Percentiles rank a stretch among this genome's conserved stretches.
phyloP scores from a whole-genome alignment of 345 rosid species.

The Syzygium jambos region DNA sequence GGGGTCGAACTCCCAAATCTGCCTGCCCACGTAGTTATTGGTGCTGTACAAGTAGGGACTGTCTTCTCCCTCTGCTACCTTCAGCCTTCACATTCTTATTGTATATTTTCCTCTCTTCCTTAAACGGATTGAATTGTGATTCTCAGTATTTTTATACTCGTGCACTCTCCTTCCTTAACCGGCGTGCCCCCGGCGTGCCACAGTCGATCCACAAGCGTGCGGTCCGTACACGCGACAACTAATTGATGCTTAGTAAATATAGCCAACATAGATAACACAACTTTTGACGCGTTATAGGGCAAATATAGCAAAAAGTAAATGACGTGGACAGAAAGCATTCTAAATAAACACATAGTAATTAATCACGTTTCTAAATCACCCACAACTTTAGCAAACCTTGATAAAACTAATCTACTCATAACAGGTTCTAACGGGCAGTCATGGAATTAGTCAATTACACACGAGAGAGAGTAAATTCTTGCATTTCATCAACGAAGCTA shows the following conservation, averaged over 20 bases:
- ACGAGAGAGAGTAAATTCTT: neutral
- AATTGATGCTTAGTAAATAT: too few species aligned
- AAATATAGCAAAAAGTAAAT: neutral
- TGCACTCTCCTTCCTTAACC: too few species aligned
- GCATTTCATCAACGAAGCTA: neutral
- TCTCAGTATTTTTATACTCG: too few species aligned
- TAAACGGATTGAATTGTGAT: neutral
- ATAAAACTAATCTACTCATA: neutral
- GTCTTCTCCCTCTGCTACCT: conserved; percentile 7
- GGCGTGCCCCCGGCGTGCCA: too few species aligned
- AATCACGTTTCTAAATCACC: neutral
- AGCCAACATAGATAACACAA: neutral
- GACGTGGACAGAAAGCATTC: neutral
- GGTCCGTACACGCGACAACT: too few species aligned
- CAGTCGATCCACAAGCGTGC: too few species aligned
- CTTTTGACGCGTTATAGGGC: neutral
- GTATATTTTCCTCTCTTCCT: neutral
- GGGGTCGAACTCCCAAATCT: conserved; percentile 19
- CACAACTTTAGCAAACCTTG: neutral
- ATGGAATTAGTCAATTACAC: neutral
- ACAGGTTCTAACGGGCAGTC: neutral
- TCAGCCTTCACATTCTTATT: conserved; percentile 19
- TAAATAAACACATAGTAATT: neutral
- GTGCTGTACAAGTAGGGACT: conserved; percentile 12
- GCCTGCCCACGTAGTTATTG: conserved; percentile 12